Evolutionary conservation across 2,329 filamentous ascomycete species (phyloP), one percentile per base, ranked within the genome.

Genomic region (Cladophialophora chaetospira): DNA sequence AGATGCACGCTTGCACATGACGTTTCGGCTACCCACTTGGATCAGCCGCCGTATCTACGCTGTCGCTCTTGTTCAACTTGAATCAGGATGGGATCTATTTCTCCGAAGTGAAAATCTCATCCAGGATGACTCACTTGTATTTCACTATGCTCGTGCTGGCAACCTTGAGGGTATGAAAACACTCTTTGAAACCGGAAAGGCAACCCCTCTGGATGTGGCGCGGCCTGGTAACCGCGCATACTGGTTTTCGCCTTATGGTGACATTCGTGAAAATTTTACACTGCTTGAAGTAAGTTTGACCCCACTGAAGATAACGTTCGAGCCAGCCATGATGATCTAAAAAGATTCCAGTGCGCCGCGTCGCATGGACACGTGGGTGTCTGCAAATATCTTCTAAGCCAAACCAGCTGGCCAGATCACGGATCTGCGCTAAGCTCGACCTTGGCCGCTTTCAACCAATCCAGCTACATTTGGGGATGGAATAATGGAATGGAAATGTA

Each of bases 391-490:
- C 46, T 49, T 2, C 46, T 49, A 15, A 36, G 8, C 10, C 46
- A 49, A 19, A 35, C 46, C 3, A 49, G 17, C 3, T 49, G 21
- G 19, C 46, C 31, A 9, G 46, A 49, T 21, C 46, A 38, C 10
- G 46, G 19, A 13, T 6, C 8, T 26, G 15, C 23, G 6, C 31
- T 49, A 2, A 28, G 31, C 31, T n/a, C 13, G 13, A 13, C 31
- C 15, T 31, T 49, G 1, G n/a, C 11, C 2, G 2, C 1, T n/a
- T 35, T 31, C 10, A 35, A 29, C 15, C 6, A 8, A 1, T 1
- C 0, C 3, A 3, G 8, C 5, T 0, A 8, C 2, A 3, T 0
- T 2, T 3, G 1, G 9, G 1, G 2, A 19, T 2, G 1, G 6
- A 2, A 1, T 21, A 11, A 1, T 8, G 1, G 10, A 13, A 8